These are phyloP conservation scores for Scutellaria minor DNA, from an alignment of 257 asterid genomes.

Conservation along the genomic window DNA sequence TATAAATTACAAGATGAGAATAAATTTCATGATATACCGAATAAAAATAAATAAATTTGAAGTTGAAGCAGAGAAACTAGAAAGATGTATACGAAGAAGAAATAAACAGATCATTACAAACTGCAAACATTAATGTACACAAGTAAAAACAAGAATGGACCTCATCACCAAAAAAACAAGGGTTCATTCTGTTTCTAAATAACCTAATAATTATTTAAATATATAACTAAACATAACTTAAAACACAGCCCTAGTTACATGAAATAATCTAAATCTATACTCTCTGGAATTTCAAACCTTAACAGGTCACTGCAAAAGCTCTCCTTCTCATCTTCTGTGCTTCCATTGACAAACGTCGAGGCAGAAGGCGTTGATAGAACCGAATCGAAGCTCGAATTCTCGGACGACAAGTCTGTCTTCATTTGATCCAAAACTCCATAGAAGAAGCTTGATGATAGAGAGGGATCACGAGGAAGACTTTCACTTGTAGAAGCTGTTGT, in stretches of 20 bases:
- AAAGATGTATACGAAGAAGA: not conserved
- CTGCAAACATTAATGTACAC: slow-evolving; percentile 27
- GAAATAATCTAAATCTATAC: slow-evolving; percentile 45
- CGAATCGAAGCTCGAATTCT: slow-evolving; percentile 44
- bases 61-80: not conserved
- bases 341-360: slow-evolving; percentile 40
- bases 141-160: slow-evolving; percentile 28
- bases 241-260: slow-evolving; percentile 28
- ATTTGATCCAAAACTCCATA: slow-evolving; percentile 40
- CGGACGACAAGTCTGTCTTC: slow-evolving; percentile 49
- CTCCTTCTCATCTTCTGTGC: slow-evolving; percentile 48
- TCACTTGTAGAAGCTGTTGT: slow-evolving; percentile 24
- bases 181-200: slow-evolving; percentile 16
- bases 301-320: slow-evolving; percentile 46
- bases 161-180: slow-evolving; percentile 26
- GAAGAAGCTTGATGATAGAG: slow-evolving; percentile 34
- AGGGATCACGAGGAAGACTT: slow-evolving; percentile 24
- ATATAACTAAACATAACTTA: not conserved
- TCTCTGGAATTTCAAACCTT: slow-evolving; percentile 53
- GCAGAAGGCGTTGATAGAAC: slow-evolving; percentile 46
- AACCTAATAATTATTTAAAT: not conserved
- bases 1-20: too few relatives aligned
- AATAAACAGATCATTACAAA: not conserved
- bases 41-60: too few relatives aligned
- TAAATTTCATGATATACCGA: too few relatives aligned